A percentile compares a stretch with the other conserved stretches of the same genome.
Conservation (phyloP, 768 basidiomycete genomes). For the Pleurotus giganteus region DNA sequence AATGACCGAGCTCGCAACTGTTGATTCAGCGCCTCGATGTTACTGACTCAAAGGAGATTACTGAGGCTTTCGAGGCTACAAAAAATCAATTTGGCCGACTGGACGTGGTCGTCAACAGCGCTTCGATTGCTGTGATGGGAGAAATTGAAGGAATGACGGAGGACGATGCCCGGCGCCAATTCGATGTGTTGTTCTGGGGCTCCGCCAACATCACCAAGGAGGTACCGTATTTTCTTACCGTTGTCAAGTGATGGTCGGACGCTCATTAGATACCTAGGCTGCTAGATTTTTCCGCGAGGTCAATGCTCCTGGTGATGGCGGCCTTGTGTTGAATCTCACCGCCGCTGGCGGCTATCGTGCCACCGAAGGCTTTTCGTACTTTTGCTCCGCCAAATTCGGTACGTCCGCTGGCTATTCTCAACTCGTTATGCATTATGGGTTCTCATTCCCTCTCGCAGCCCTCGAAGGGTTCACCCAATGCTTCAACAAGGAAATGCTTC, state of each 20-base stretch:
- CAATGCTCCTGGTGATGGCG: conserved; percentile 30
- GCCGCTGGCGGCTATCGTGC: conserved; percentile 22
- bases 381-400: conserved; percentile 20
- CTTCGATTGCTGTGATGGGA: conserved; percentile 32
- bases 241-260: neutral
- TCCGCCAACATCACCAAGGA: conserved; percentile 35
- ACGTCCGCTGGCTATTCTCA: neutral
- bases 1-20: conserved; percentile 21
- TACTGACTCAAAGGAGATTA: conserved; percentile 27
- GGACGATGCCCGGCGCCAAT: conserved; percentile 28
- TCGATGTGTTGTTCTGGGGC: conserved; percentile 46
- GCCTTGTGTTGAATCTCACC: conserved; percentile 33
- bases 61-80: conserved; percentile 29
- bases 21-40: conserved; percentile 31
- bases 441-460: no score
- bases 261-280: conserved; percentile 4
- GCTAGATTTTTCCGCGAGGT: conserved; percentile 34
- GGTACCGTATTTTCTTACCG: conserved; percentile 18
- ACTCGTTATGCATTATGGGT: neutral
- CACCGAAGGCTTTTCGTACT: conserved; percentile 14
- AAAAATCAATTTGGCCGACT: conserved; percentile 36
- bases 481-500: conserved; percentile 29
- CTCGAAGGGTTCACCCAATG: conserved; percentile 26
- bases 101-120: conserved; percentile 47
- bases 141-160: conserved; percentile 35